phyloP scores from a whole-genome alignment of 2,329 filamentous ascomycete species.

The Xylariaceae sp. region DNA sequence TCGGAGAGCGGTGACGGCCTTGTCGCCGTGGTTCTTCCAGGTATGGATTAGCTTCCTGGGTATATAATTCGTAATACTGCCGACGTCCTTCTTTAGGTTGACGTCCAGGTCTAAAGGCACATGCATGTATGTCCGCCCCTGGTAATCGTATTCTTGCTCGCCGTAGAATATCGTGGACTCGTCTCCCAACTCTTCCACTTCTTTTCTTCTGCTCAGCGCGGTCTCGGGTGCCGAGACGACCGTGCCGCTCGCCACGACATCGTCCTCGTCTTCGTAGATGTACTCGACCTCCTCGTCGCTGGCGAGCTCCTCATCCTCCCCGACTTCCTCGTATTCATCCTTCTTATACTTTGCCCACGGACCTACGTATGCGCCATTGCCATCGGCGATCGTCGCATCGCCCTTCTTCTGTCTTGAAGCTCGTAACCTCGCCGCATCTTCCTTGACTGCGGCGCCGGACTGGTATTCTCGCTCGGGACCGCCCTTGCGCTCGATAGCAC shows the following conservation, averaged over 20 bases:
- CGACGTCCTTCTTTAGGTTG: slow-evolving; percentile 78
- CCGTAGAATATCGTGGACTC: slow-evolving; percentile 92
- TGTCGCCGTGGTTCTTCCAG: slow-evolving; percentile 80
- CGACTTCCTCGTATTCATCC: slow-evolving; percentile 73
- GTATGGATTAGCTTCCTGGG: slow-evolving; percentile 93
- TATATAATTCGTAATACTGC: slow-evolving; percentile 84
- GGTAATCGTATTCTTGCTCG: slow-evolving; percentile 82
- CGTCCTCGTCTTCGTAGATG: slow-evolving; percentile 73
- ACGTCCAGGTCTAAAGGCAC: slow-evolving; percentile 88
- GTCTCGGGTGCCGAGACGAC: slow-evolving; percentile 59
- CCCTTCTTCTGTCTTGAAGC: slow-evolving; percentile 85
- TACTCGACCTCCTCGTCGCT: slow-evolving; percentile 80
- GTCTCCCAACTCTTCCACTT: slow-evolving; percentile 62
- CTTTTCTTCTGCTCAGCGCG: slow-evolving; percentile 58
- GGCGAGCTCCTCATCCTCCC: slow-evolving; percentile 73
- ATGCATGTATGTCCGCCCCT: slow-evolving; percentile 97
- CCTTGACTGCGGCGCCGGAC: slow-evolving; percentile 64
- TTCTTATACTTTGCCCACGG: slow-evolving; percentile 88
- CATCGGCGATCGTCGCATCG: slow-evolving; percentile 80
- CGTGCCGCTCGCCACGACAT: slow-evolving; percentile 66
- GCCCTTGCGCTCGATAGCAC: slow-evolving; percentile 73
- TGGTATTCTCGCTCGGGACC: slow-evolving; percentile 60
- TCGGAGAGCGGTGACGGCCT: slow-evolving; percentile 83
- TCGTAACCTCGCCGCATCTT: slow-evolving; percentile 67
- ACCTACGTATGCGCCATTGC: slow-evolving; percentile 85